These are phyloP conservation scores for Colletotrichum sp. DNA, from an alignment of 2,329 filamentous ascomycete genomes.

Conservation along the genomic window DNA sequence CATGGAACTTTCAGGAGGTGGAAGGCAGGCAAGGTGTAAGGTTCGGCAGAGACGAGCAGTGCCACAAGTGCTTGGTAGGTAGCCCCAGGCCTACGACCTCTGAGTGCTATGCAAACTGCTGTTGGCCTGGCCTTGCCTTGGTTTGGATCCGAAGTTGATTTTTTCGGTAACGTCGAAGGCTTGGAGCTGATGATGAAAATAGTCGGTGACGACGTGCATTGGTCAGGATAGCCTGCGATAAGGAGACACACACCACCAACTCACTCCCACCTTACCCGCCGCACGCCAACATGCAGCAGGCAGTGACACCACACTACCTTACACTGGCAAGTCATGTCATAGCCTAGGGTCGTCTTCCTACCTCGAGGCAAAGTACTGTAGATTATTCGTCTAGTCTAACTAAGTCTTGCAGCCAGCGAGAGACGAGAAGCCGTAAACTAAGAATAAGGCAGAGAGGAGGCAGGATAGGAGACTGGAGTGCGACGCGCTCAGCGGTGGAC, in stretches of 20 bases:
- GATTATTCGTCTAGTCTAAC: background rate
- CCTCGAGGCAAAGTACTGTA: background rate
- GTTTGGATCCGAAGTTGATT: background rate
- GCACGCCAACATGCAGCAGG: background rate
- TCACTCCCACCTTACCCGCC: background rate
- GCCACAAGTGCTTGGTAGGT: background rate
- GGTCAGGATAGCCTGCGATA: constrained; percentile 3
- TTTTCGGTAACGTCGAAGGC: background rate
- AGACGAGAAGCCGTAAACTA: background rate
- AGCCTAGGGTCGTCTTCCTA: background rate
- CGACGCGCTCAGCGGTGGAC: background rate
- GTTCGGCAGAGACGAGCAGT: background rate
- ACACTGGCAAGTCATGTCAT: background rate
- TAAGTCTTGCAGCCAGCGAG: background rate
- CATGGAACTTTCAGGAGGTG: background rate
- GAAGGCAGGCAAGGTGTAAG: background rate
- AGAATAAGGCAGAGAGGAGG: background rate
- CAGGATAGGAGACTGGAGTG: background rate
- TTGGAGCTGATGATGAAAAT: background rate
- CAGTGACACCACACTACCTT: background rate
- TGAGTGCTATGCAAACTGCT: background rate
- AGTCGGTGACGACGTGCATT: constrained; percentile 1
- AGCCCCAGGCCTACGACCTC: background rate
- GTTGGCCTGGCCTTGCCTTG: background rate
- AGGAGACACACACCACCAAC: background rate